phyloP scores from a whole-genome alignment of 2,329 filamentous ascomycete genomes.

The Trichoderma endophyticum region DNA sequence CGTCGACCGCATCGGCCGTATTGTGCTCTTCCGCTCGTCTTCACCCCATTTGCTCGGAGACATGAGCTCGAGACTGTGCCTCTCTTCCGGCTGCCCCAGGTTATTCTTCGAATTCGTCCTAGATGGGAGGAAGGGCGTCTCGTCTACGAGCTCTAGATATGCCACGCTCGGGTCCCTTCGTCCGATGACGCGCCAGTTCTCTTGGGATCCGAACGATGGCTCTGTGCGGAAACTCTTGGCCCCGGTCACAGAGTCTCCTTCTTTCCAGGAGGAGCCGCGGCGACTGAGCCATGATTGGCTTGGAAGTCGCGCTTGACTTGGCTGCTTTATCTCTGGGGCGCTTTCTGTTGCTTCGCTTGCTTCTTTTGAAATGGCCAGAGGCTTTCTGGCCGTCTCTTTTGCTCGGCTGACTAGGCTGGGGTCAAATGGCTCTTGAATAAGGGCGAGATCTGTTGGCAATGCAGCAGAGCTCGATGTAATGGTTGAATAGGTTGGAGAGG shows the following conservation, averaged over 20 bases:
- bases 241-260: slow-evolving; percentile 23
- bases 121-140: slow-evolving; percentile 39
- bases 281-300: slow-evolving; percentile 21
- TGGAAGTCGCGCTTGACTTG: slow-evolving; percentile 25
- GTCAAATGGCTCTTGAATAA: slow-evolving; percentile 13
- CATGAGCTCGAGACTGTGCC: slow-evolving; percentile 17
- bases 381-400: slow-evolving; percentile 1
- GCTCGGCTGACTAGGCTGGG: slow-evolving; percentile 17
- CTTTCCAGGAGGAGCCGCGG: slow-evolving; percentile 25
- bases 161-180: slow-evolving; percentile 30
- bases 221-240: slow-evolving; percentile 28
- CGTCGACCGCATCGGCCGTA: slow-evolving; percentile 10
- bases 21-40: slow-evolving; percentile 16
- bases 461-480: slow-evolving; percentile 35
- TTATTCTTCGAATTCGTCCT: slow-evolving; percentile 27
- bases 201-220: slow-evolving; percentile 35
- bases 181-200: slow-evolving; percentile 37
- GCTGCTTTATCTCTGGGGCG: slow-evolving; percentile 25
- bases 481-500: slow-evolving; percentile 29
- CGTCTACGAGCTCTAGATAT: slow-evolving; percentile 35
- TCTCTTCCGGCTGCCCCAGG: slow-evolving; percentile 19
- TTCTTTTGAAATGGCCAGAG: slow-evolving; percentile 23
- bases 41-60: slow-evolving; percentile 17
- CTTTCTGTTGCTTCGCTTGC: slow-evolving; percentile 27
- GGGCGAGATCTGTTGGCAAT: slow-evolving; percentile 27